A percentile compares a stretch with the other conserved stretches of the same genome.
Conservation (phyloP, 2,329 filamentous ascomycete genomes). For the Colletotrichum caudatum region DNA sequence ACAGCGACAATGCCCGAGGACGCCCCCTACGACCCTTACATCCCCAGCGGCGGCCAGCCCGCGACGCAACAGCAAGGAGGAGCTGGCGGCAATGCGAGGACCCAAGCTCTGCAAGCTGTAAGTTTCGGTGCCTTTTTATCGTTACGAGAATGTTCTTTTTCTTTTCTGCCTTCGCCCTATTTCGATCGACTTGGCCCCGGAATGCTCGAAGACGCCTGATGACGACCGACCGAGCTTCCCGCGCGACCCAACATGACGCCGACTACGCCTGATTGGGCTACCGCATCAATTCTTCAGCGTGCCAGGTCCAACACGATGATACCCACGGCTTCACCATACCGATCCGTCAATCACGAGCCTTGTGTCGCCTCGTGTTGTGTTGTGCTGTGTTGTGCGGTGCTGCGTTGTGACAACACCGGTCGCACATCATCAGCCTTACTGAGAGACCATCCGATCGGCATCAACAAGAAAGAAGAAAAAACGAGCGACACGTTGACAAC, state of each 20-base stretch:
- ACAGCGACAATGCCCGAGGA: constrained; percentile 64
- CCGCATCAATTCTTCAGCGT: constrained; percentile 10
- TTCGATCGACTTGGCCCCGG: constrained; percentile 19
- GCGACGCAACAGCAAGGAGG: constrained; percentile 55
- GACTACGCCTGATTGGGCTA: constrained; percentile 25
- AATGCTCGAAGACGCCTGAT: constrained; percentile 30
- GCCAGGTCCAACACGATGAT: background rate
- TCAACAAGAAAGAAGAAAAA: background rate
- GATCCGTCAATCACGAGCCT: background rate
- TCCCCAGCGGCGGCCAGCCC: constrained; percentile 77
- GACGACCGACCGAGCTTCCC: constrained; percentile 35
- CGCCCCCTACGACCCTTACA: constrained; percentile 88
- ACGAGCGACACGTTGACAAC: background rate
- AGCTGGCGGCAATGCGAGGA: constrained; percentile 62
- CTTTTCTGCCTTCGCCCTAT: background rate
- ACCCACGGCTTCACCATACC: background rate
- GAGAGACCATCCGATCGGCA: background rate
- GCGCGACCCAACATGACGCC: constrained; percentile 31
- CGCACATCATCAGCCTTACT: background rate
- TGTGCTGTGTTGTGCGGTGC: background rate
- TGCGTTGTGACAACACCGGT: background rate
- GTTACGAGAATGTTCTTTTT: constrained; percentile 20
- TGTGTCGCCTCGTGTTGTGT: background rate
- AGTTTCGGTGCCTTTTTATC: constrained; percentile 56
- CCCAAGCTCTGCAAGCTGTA: constrained; percentile 85